Conservation (phyloP, 352 stramenopile species). For the Phytophthora podocarpi region DNA sequence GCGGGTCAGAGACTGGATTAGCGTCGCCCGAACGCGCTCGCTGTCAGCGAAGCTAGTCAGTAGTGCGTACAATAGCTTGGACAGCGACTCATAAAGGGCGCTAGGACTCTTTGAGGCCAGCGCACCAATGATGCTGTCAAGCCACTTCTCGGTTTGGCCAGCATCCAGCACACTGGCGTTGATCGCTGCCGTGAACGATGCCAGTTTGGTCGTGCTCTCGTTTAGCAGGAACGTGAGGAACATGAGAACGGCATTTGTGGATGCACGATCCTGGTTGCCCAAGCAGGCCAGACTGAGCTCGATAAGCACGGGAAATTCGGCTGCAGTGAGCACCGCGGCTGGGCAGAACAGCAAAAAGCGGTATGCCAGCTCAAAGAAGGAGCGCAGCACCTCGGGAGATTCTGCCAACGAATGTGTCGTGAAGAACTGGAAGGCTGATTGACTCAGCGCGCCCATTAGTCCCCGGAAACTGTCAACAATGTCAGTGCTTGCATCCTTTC, state of each 20-base stretch:
- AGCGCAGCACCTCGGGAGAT: constrained; percentile 61
- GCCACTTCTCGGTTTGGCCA: constrained; percentile 52
- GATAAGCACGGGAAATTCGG: constrained; percentile 62
- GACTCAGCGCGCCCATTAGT: constrained; percentile 63
- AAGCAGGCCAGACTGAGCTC: constrained; percentile 66
- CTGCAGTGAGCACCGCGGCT: constrained; percentile 55
- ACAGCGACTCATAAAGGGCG: constrained; percentile 59
- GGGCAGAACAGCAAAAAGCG: constrained; percentile 77
- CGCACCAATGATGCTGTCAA: constrained; percentile 50
- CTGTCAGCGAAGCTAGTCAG: constrained; percentile 48
- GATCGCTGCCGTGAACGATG: constrained; percentile 47
- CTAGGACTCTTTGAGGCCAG: constrained; percentile 62
- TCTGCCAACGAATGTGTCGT: constrained; percentile 62
- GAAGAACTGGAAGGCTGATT: constrained; percentile 70
- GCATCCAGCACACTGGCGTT: constrained; percentile 49
- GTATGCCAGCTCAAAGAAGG: constrained; percentile 74
- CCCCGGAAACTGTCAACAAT: constrained; percentile 60
- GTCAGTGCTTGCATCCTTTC: constrained; percentile 42
- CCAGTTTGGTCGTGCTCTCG: constrained; percentile 56
- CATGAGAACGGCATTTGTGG: constrained; percentile 69
- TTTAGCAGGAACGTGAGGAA: constrained; percentile 70
- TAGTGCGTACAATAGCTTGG: constrained; percentile 58
- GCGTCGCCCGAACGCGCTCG: constrained; percentile 32
- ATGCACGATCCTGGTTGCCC: constrained; percentile 67
- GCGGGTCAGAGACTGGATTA: constrained; percentile 41